Conservation (phyloP, 1,284 basidiomycete genomes). For the Tylopilus sp. region DNA sequence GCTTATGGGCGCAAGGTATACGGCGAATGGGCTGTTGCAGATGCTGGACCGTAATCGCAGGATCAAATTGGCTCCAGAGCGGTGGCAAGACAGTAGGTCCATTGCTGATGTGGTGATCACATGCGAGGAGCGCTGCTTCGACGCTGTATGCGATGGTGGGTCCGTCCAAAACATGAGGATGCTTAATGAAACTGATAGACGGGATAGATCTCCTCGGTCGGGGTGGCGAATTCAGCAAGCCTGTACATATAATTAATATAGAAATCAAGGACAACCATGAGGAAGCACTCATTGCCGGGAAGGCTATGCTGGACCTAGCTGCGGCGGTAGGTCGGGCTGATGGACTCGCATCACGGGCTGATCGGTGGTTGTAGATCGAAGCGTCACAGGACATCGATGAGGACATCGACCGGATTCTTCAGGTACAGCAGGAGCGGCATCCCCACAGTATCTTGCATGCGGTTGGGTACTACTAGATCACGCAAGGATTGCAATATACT, state of each 20-base stretch:
- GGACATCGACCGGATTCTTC: slow-evolving; percentile 85
- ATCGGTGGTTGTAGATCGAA: slow-evolving; percentile 66
- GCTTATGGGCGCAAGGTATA: slow-evolving; percentile 58
- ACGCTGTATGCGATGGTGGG: slow-evolving; percentile 96
- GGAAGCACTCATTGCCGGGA: slow-evolving; percentile 93
- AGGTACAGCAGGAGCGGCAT: slow-evolving; percentile 81
- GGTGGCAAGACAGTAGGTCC: slow-evolving; percentile 91
- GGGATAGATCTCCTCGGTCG: slow-evolving; percentile 77
- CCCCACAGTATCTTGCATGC: slow-evolving; percentile 92
- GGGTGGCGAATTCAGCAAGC: slow-evolving; percentile 89
- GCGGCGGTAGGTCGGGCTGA: slow-evolving; percentile 60
- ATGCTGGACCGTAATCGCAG: slow-evolving; percentile 97
- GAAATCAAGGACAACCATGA: slow-evolving; percentile 99
- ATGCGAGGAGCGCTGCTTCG: slow-evolving; percentile 98
- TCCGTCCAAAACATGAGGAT: slow-evolving; percentile 9
- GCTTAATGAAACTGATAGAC: slow-evolving; percentile 14
- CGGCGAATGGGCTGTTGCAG: slow-evolving; percentile 92
- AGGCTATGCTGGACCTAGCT: slow-evolving; percentile 93
- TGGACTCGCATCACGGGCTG: slow-evolving; percentile 12
- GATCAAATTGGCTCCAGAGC: slow-evolving; percentile 90
- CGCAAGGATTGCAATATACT: slow-evolving; percentile 27
- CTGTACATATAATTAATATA: slow-evolving; percentile 96
- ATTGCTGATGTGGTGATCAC: slow-evolving; percentile 96
- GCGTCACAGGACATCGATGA: slow-evolving; percentile 82
- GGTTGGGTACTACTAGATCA: slow-evolving; percentile 77